Base-by-base conservation (phyloP, 2,329 filamentous ascomycete species). In the Alternaria longipes region DNA sequence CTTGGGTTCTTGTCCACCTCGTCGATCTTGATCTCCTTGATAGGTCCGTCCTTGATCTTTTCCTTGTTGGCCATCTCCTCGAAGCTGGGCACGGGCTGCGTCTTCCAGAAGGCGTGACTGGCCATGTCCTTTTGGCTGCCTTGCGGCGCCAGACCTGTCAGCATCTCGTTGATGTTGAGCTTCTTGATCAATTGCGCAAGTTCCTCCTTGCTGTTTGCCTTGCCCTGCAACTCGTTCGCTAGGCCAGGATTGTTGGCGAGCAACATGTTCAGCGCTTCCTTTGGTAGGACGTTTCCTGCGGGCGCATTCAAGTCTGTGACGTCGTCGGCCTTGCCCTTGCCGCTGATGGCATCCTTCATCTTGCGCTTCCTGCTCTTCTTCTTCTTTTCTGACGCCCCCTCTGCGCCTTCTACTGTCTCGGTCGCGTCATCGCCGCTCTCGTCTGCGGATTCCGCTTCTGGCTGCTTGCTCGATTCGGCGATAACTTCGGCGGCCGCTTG, bases 61-160 rank as follows among this genome's bases (percentile, higher is more conserved):
- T 78, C 74, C 64, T 72, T 74, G 24, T 64, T 67, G 18, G 67
- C 82, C 60, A 84, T 81, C 53, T 86, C 82, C 49, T 84, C 81
- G 74, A 98, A 97, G 74, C 90, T 90, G 52, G 92, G 91, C 60
- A 99, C 95, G 1, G 95, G 95, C 80, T 99, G 95, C 47, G 95
- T 99, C 79, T 93, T 90, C 95, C 95, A 99, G 83, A 99, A 99
- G 81, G 97, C 97, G 85, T 98, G 97, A 60, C 90, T 92, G 7
- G 90, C 93, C 93, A 97, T 97, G 76, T 97, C 94, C 83, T 97
- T 97, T 74, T 97, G 97, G 85, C 95, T 96, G 57, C 91, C 91
- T 63, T 87, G 89, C 8, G 92, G 84, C 16, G 93, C 90, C 72
- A 92, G 80, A 0, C 90, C 90, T 1, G 90, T 91, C 85, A 92